phyloP scores from a whole-genome alignment of 305 asterid species.

The Fraxinus xanthoxyloides region DNA sequence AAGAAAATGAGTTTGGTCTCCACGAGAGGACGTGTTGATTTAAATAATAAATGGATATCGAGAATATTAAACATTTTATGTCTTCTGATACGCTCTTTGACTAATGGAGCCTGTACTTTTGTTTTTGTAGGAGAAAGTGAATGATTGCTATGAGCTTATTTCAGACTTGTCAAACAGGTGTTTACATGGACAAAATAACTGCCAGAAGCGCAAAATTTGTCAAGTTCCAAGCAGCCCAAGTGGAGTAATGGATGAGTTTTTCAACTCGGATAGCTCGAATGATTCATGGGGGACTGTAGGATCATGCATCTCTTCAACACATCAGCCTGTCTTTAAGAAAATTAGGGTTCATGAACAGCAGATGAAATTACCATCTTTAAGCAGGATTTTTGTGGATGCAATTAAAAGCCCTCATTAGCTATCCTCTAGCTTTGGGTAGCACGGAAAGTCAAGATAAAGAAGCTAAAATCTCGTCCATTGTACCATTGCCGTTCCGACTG shows the following conservation, averaged over 20 bases:
- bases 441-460: background rate
- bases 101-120: background rate
- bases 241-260: conserved; percentile 29
- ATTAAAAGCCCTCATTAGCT: conserved; percentile 38
- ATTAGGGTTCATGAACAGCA: conserved; percentile 38
- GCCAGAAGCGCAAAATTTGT: conserved; percentile 43
- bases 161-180: conserved; percentile 25
- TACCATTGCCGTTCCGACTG: background rate
- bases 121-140: conserved; percentile 35
- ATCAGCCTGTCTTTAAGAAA: conserved; percentile 37
- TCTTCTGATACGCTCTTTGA: background rate
- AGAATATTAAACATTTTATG: no score
- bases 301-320: conserved; percentile 17
- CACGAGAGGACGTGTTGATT: no score
- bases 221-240: conserved; percentile 26
- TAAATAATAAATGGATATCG: no score
- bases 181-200: background rate
- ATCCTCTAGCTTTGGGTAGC: background rate
- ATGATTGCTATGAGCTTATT: conserved; percentile 47
- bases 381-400: conserved; percentile 39
- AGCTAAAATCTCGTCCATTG: background rate
- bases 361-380: conserved; percentile 39
- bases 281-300: conserved; percentile 32
- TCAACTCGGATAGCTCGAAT: conserved; percentile 33
- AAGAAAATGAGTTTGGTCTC: no score